A percentile compares a stretch with the other conserved stretches of the same genome.
phyloP scores from a whole-genome alignment of 208 protist species.

The Leishmania amazonensis region DNA sequence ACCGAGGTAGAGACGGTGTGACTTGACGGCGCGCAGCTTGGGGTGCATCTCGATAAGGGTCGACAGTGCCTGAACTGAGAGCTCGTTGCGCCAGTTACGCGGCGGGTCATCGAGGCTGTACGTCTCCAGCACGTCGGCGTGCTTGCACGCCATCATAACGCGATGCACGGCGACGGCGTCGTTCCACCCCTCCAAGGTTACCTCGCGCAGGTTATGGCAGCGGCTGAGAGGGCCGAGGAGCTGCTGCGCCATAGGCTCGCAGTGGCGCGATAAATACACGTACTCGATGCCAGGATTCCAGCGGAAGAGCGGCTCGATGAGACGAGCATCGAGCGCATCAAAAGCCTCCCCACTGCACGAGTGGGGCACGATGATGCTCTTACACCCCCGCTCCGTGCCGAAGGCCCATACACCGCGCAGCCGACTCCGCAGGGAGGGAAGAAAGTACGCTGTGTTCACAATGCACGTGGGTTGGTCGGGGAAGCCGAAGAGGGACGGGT shows the following conservation, averaged over 20 bases:
- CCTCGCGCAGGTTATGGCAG: constrained; percentile 59
- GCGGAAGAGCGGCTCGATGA: constrained; percentile 84
- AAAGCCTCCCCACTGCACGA: constrained; percentile 76
- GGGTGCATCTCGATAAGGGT: constrained; percentile 93
- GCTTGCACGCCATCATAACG: constrained; percentile 86
- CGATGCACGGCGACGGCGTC: constrained; percentile 87
- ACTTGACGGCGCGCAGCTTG: constrained; percentile 74
- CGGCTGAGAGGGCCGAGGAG: constrained; percentile 62
- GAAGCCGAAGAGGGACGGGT: constrained; percentile 89
- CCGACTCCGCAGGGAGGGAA: constrained; percentile 75
- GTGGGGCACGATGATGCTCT: constrained; percentile 80
- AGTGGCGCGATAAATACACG: constrained; percentile 84
- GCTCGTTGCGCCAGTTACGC: constrained; percentile 84
- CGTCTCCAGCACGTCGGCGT: constrained; percentile 80
- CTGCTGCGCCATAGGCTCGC: constrained; percentile 79
- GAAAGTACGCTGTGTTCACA: constrained; percentile 88
- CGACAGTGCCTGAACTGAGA: constrained; percentile 84
- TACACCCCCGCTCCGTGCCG: constrained; percentile 85
- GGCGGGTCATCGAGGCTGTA: constrained; percentile 75
- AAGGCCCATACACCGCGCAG: constrained; percentile 79
- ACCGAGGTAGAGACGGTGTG: constrained; percentile 65
- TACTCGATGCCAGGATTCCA: constrained; percentile 90
- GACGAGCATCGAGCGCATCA: constrained; percentile 77
- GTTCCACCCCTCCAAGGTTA: constrained; percentile 88
- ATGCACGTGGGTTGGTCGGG: constrained; percentile 84